phyloP scores from a whole-genome alignment of 2,329 filamentous ascomycete genomes.

The Trichoderma polysporum region DNA sequence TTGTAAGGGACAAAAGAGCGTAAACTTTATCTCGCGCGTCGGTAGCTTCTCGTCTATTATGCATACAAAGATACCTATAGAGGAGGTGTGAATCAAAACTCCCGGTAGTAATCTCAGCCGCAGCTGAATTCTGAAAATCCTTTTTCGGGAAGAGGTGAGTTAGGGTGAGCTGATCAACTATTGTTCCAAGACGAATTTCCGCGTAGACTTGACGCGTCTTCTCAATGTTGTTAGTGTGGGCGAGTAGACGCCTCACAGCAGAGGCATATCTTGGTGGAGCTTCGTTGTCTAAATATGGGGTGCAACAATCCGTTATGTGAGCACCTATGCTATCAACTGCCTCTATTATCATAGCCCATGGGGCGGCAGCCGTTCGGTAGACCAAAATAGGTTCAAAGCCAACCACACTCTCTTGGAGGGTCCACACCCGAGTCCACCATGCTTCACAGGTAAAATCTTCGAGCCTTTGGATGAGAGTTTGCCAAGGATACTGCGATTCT shows the following conservation, averaged over 20 bases:
- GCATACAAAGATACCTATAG: conserved; percentile 1
- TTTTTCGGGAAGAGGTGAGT: neutral
- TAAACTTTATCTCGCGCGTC: conserved; percentile 2
- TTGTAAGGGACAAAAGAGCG: neutral
- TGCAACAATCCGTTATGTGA: neutral
- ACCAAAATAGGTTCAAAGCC: neutral
- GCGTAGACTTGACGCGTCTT: neutral
- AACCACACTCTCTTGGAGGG: neutral
- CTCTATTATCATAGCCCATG: conserved; percentile 1
- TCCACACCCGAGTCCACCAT: conserved; percentile 3
- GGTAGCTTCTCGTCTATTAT: neutral
- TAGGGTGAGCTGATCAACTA: neutral
- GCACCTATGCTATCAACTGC: neutral
- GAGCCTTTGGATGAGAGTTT: neutral
- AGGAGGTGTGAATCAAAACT: neutral
- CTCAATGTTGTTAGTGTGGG: neutral
- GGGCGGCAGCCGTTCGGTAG: neutral
- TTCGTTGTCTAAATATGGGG: neutral
- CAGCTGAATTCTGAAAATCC: neutral
- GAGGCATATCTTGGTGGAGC: neutral
- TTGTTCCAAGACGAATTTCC: neutral
- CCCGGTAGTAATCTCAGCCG: neutral
- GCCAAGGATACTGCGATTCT: neutral
- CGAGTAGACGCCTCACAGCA: neutral
- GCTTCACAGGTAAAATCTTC: neutral